Conservation (phyloP, 1,284 basidiomycete species). For the Apiotrichum domesticum region DNA sequence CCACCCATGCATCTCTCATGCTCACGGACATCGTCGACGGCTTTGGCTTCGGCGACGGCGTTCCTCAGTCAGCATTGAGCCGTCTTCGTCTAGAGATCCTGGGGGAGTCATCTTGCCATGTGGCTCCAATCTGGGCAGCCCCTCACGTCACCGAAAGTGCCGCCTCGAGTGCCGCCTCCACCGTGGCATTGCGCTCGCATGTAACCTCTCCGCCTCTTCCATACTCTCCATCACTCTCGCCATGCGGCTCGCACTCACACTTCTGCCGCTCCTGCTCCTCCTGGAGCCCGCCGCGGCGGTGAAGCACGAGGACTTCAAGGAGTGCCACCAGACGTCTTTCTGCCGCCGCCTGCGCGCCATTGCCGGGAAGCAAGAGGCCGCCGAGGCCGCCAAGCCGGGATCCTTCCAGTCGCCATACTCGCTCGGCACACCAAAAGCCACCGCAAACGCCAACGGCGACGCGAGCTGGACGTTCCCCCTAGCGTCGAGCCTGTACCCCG, state of each 20-base stretch:
- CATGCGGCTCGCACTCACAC: slow-evolving; percentile 11
- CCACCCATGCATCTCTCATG: no score
- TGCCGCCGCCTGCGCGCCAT: slow-evolving; percentile 80
- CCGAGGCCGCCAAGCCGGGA: slow-evolving; percentile 33
- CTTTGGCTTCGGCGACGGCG: no score
- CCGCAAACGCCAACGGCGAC: slow-evolving; percentile 41
- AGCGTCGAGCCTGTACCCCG: slow-evolving; percentile 71
- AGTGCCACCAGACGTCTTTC: slow-evolving; percentile 81
- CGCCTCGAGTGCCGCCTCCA: no score
- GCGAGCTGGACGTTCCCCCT: slow-evolving; percentile 57
- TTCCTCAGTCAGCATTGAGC: no score
- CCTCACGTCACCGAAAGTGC: no score
- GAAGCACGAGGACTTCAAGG: slow-evolving; percentile 76
- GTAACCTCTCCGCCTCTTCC: not conserved
- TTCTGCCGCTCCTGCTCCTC: slow-evolving; percentile 8
- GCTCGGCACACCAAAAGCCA: slow-evolving; percentile 55
- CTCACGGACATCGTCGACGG: no score
- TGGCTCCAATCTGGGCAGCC: no score
- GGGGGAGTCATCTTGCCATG: no score
- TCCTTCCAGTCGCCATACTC: slow-evolving; percentile 79
- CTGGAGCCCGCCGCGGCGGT: slow-evolving; percentile 31
- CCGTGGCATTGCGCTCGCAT: no score
- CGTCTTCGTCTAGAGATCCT: no score
- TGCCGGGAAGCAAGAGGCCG: slow-evolving; percentile 57
- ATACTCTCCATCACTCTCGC: not conserved